Conservation (phyloP, 2,329 filamentous ascomycete genomes). For the Trichoderma endophyticum region DNA sequence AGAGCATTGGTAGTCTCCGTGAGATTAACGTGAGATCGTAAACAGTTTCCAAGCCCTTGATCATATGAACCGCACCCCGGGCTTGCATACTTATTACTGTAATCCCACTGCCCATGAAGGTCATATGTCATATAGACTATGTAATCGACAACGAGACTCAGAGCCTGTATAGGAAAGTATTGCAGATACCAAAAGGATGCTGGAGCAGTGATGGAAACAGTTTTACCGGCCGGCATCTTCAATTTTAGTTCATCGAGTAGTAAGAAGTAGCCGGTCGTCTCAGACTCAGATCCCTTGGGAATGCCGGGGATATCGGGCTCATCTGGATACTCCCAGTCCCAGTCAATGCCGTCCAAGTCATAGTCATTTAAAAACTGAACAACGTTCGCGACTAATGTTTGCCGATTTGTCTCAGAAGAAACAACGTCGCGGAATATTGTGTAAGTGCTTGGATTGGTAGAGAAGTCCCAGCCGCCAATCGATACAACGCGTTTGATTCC, state of each 20-base stretch:
- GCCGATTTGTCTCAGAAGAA: conserved; percentile 29
- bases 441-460: conserved; percentile 18
- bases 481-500: conserved; percentile 27
- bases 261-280: conserved; percentile 21
- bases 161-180: conserved; percentile 29
- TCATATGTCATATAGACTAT: conserved; percentile 38
- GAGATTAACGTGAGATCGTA: conserved; percentile 36
- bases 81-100: conserved; percentile 26
- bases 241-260: conserved; percentile 18
- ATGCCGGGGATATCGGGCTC: conserved; percentile 29
- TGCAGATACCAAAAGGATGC: conserved; percentile 37
- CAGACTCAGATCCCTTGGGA: conserved; percentile 23
- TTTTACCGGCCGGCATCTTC: conserved; percentile 22
- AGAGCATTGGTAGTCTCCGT: conserved; percentile 34
- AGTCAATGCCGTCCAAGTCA: conserved; percentile 38
- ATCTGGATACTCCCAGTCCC: conserved; percentile 43
- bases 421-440: conserved; percentile 24
- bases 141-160: conserved; percentile 31
- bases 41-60: conserved; percentile 30
- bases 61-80: conserved; percentile 24
- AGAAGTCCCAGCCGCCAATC: conserved; percentile 31
- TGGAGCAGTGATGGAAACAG: conserved; percentile 32
- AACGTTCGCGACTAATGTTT: conserved; percentile 32
- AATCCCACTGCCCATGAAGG: conserved; percentile 35
- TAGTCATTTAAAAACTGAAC: conserved; percentile 35